Evolutionary conservation across 1,284 basidiomycete genomes (phyloP).

Genomic region (Hortiboletus rubellus): DNA sequence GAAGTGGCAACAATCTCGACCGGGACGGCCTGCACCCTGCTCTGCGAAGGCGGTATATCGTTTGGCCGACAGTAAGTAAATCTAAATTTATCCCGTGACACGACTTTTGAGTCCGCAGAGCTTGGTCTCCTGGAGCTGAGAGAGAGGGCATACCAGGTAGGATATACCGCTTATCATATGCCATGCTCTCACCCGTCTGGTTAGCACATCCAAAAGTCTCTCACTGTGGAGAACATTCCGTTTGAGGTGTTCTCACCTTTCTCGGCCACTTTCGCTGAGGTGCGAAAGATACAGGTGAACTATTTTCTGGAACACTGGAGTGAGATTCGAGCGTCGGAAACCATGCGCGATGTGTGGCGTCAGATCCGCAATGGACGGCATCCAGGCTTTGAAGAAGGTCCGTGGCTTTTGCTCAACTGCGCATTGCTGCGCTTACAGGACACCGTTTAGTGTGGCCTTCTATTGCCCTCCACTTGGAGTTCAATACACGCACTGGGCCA

Average conservation of each 20-base stretch:
- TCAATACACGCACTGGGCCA: slow-evolving; percentile 41
- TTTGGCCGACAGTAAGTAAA: slow-evolving; percentile 73
- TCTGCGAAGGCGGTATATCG: slow-evolving; percentile 88
- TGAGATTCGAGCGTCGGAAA: slow-evolving; percentile 75
- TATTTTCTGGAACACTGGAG: slow-evolving; percentile 82
- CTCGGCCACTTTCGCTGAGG: slow-evolving; percentile 77
- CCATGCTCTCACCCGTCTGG: slow-evolving; percentile 1
- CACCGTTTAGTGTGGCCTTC: slow-evolving; percentile 60
- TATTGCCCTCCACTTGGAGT: slow-evolving; percentile 65
- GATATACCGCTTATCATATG: neutral
- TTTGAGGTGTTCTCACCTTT: slow-evolving; percentile 87
- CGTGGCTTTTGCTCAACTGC: slow-evolving; percentile 8
- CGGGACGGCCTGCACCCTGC: slow-evolving; percentile 70
- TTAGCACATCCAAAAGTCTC: slow-evolving; percentile 73
- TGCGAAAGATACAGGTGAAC: slow-evolving; percentile 79
- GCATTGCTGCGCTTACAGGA: slow-evolving; percentile 1
- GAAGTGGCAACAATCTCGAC: slow-evolving; percentile 59
- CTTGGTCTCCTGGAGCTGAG: slow-evolving; percentile 69
- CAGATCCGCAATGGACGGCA: slow-evolving; percentile 79
- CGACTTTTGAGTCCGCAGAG: slow-evolving; percentile 41
- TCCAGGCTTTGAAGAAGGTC: slow-evolving; percentile 81
- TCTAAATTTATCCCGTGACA: neutral
- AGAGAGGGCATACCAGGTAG: slow-evolving; percentile 64
- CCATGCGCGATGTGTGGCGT: slow-evolving; percentile 83
- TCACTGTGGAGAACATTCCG: slow-evolving; percentile 79